phyloP scores from a whole-genome alignment of 2,329 filamentous ascomycete species.

The Podosphaera xanthii region DNA sequence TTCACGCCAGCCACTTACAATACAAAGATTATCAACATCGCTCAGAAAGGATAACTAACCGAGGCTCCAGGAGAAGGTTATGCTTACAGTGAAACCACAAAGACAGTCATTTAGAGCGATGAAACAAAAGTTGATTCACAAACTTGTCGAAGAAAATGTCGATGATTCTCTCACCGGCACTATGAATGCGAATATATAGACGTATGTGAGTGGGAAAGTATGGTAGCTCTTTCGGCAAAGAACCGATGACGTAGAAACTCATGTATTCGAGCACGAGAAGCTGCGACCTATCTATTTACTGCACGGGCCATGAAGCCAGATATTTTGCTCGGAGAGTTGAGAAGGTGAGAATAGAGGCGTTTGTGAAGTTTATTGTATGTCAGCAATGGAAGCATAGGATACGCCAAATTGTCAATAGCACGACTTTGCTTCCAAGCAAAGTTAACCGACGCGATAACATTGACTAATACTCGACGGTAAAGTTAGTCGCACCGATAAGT shows the following conservation, averaged over 20 bases:
- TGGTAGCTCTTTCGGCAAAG: neutral
- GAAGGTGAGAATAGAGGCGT: too few relatives aligned
- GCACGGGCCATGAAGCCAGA: neutral
- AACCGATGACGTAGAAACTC: neutral
- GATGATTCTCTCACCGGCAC: neutral
- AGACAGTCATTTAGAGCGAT: conserved; percentile 28
- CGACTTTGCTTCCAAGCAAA: too few relatives aligned
- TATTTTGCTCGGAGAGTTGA: neutral
- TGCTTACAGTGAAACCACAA: conserved; percentile 34
- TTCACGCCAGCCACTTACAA: neutral
- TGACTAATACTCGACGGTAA: too few relatives aligned
- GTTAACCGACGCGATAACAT: too few relatives aligned
- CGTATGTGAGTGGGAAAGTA: neutral
- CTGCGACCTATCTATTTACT: neutral
- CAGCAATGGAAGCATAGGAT: too few relatives aligned
- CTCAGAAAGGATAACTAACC: neutral
- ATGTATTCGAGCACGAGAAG: neutral
- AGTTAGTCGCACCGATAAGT: too few relatives aligned
- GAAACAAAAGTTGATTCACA: neutral
- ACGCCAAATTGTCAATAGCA: too few relatives aligned
- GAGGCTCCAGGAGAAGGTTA: neutral
- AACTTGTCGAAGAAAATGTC: neutral
- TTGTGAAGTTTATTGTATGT: too few relatives aligned
- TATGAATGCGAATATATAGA: neutral
- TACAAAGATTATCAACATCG: conserved; percentile 1